Conservation (phyloP, 228 moss, liverwort and hornwort species). For the Sphagnum magellanicum region DNA sequence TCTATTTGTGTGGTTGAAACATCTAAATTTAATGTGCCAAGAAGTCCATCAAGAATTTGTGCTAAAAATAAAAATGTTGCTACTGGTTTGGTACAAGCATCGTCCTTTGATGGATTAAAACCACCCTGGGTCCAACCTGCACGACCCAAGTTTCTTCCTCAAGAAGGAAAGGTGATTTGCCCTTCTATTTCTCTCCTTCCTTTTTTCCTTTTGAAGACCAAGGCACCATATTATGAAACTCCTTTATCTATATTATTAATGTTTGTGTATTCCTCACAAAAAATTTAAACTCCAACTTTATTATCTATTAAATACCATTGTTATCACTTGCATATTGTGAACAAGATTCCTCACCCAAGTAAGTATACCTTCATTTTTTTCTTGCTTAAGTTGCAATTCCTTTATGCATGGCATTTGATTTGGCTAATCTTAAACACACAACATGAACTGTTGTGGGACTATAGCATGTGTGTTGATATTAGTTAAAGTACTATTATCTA, state of each 20-base stretch:
- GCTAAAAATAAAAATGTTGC: conserved; percentile 86
- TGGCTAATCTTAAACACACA: conserved; percentile 71
- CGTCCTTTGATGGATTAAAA: conserved; percentile 67
- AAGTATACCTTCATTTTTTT: neutral
- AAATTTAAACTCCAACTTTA: too few species aligned
- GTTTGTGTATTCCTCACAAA: neutral
- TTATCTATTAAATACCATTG: too few species aligned
- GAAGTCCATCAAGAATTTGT: conserved; percentile 69
- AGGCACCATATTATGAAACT: neutral
- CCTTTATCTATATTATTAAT: neutral
- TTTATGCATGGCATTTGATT: conserved; percentile 49
- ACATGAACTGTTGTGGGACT: conserved; percentile 78
- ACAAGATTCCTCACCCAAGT: too few species aligned
- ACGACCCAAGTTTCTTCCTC: conserved; percentile 77
- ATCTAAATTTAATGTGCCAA: conserved; percentile 75
- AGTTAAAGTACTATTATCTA: conserved; percentile 73
- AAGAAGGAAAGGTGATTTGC: conserved; percentile 73
- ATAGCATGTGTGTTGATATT: conserved; percentile 80
- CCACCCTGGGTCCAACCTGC: conserved; percentile 87
- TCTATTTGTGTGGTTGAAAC: conserved; percentile 29
- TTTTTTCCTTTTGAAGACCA: too few species aligned
- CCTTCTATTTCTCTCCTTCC: neutral
- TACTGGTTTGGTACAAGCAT: conserved; percentile 62
- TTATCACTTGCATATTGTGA: too few species aligned
- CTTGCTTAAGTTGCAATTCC: neutral